A percentile compares a stretch with the other conserved stretches of the same genome.
Conservation (phyloP, 768 basidiomycete genomes). For the Trametes gibbosa region DNA sequence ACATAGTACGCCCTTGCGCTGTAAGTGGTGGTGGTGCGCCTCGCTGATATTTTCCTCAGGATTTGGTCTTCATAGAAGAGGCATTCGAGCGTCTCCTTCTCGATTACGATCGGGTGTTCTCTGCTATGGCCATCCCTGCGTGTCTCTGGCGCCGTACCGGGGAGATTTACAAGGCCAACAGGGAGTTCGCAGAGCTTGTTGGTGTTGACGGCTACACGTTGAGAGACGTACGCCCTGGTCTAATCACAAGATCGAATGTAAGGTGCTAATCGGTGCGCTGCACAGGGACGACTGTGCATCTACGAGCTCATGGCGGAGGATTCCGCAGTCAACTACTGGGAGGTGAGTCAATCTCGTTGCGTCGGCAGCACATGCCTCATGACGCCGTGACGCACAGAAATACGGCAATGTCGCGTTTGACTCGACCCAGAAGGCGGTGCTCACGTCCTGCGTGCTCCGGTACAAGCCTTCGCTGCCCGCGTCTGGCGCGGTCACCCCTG, state of each 20-base stretch:
- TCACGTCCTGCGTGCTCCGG: constrained; percentile 86
- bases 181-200: constrained; percentile 90
- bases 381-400: constrained; percentile 55
- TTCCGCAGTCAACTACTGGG: constrained; percentile 96
- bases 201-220: constrained; percentile 85
- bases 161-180: constrained; percentile 98
- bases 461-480: constrained; percentile 65
- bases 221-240: constrained; percentile 60
- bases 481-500: constrained; percentile 33
- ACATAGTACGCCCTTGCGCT: constrained; percentile 53
- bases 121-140: constrained; percentile 95
- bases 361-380: not conserved
- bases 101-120: constrained; percentile 93
- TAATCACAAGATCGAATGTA: not conserved
- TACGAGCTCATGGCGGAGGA: constrained; percentile 99
- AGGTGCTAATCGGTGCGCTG: not conserved
- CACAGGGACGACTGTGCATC: constrained; percentile 87
- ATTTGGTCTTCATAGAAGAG: constrained; percentile 97
- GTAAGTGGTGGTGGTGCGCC: not conserved
- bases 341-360: constrained; percentile 47
- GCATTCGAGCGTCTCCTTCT: constrained; percentile 93
- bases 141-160: constrained; percentile 97
- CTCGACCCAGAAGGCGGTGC: constrained; percentile 87
- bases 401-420: constrained; percentile 93
- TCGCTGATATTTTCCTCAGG: constrained; percentile 40